These are phyloP conservation scores for Leptographium procerum DNA, from an alignment of 2,329 filamentous ascomycete species.

Conservation along the genomic window DNA sequence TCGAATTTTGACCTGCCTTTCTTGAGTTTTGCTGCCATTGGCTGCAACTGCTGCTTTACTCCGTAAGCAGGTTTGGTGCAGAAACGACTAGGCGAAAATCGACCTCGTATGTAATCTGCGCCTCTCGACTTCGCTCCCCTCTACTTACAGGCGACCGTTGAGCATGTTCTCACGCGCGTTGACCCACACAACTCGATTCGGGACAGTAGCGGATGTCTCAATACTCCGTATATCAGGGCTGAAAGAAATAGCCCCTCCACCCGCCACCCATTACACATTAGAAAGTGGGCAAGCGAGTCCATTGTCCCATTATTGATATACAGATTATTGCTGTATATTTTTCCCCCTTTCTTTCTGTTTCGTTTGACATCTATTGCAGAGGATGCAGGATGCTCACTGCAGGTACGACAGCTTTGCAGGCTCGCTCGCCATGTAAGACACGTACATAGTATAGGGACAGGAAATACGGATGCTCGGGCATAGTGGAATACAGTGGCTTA, in stretches of 20 bases:
- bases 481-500: background rate
- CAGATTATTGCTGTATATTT: background rate
- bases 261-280: no score
- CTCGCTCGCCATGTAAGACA: no score
- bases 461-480: background rate
- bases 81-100: background rate
- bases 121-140: background rate
- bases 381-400: background rate
- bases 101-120: background rate
- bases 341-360: no score
- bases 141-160: background rate
- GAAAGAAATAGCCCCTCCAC: background rate
- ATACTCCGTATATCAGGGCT: background rate
- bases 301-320: no score
- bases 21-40: background rate
- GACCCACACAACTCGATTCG: background rate
- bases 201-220: background rate
- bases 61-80: no score
- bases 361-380: no score
- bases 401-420: no score
- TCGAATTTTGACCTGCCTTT: background rate
- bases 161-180: background rate
- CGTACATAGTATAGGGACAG: background rate
- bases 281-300: no score
- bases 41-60: background rate